Evolutionary conservation across 1,284 basidiomycete species (phyloP), one percentile per base, ranked within the genome.

Genomic region (Microbotryum lychnidis-dioicae): DNA sequence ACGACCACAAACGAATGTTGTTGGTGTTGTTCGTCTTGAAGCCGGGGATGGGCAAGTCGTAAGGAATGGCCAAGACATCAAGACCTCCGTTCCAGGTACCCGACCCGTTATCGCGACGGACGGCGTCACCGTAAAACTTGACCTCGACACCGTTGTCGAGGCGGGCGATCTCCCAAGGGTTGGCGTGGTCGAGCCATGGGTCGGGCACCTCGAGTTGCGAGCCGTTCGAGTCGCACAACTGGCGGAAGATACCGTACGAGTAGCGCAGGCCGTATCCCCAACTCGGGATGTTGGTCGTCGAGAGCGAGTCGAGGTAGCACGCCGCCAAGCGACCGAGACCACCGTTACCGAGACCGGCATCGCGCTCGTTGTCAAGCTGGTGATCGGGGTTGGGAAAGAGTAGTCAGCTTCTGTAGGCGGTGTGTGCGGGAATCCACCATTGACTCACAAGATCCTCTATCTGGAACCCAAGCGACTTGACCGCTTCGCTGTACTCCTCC

Each of bases 271-370:
- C 21, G 45, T 62, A 60, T 14, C 63, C 63, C 60, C 54, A 58
- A 48, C 29, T 46, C 2, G 67, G 67, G 8, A 64, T 25, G 55
- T 64, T 46, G 33, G 59, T 29, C 14, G 53, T 68, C 20, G 63
- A 54, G 4, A 65, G 54, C 58, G 61, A 68, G 59, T 66, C 65
- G 52, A 65, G 62, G 76, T 94, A 96, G 78, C 91, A 96, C 2
- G 92, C 91, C 2, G 91, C 91, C 48, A 96, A 82, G 57, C 91
- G 87, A 1, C 91, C 91, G 16, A 96, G 81, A 69, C 91, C 79
- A 63, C 78, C 79, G 60, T 94, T 93, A 12, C 91, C 91, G 21
- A 94, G 81, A 20, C 83, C 91, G 2, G 91, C 90, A 73, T 94
- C 91, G 60, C 91, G 84, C 74, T 96, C 91, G 72, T 86, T 80